Base-by-base conservation (phyloP, 768 basidiomycete genomes). In the Mycena amicta region DNA sequence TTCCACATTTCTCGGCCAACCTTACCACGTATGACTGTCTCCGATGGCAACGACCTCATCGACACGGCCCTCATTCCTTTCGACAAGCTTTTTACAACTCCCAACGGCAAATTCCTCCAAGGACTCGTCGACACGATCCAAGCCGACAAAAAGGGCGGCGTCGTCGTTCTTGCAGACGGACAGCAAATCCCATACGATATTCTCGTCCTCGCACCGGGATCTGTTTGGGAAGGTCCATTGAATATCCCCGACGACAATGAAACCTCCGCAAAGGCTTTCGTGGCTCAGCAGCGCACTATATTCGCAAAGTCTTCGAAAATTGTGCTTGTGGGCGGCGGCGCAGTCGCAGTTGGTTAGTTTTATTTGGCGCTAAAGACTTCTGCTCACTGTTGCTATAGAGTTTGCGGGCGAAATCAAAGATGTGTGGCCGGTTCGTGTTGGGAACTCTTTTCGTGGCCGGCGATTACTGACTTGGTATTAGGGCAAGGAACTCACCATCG, bases 151-250 rank as follows among this genome's bases (percentile, higher is more conserved):
- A 61, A 67, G 49, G 77, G 80, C 8, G 83, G 84, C 0, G 53
- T 64, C 1, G 76, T 87, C 13, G 62, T 78, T 4, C 74, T 88
- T 18, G 73, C 74, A 16, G 69, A 71, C 57, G 83, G 80, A 18
- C 75, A 82, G 46, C 63, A 67, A 33, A 56, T 87, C 16, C 55
- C 68, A 5, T 87, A 83, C 62, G 76, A 79, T 20, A 71, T 77
- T n/a, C 77, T 88, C 51, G 77, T 86, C n/a, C 70, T 88, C 40
- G 80, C 83, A 0, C 76, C 85, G 0, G 87, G 85, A 1, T 75
- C 75, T 16, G 67, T 58, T 5, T 87, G 81, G 81, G 69, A 66
- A 18, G 83, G 80, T 0, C 67, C 73, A 2, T 50, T 77, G 8
- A 60, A 68, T 3, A 66, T 77, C 27, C 77, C 77, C 2, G 56